phyloP scores from a whole-genome alignment of 257 asterid genomes.

The Solanum sejunctum region DNA sequence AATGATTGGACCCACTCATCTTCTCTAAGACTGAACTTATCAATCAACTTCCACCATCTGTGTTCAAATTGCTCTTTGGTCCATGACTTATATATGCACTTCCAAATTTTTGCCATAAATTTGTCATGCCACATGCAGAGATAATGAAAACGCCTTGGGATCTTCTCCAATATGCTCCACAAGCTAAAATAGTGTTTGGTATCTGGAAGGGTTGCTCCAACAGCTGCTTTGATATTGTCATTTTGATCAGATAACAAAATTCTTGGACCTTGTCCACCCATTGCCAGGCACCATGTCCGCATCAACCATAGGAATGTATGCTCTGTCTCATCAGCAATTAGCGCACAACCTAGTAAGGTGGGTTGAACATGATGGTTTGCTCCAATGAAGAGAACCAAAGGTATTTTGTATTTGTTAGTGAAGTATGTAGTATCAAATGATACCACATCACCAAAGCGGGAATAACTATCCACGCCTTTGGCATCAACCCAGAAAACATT shows the following conservation, averaged over 20 bases:
- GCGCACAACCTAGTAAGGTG: conserved; percentile 69
- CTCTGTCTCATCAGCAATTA: conserved; percentile 73
- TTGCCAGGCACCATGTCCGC: conserved; percentile 77
- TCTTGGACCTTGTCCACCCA: conserved; percentile 67
- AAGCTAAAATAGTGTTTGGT: conserved; percentile 49
- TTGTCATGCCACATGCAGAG: conserved; percentile 57
- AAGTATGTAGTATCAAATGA: conserved; percentile 61
- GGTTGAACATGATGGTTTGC: conserved; percentile 86
- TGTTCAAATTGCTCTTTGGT: conserved; percentile 60
- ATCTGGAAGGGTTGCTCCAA: conserved; percentile 36
- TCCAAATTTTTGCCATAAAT: conserved; percentile 47
- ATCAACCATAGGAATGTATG: conserved; percentile 70
- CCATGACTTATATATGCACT: conserved; percentile 65
- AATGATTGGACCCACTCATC: conserved; percentile 63
- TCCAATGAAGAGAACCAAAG: conserved; percentile 74
- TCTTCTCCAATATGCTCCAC: conserved; percentile 56
- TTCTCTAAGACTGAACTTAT: conserved; percentile 56
- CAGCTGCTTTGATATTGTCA: conserved; percentile 60
- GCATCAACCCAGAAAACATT: conserved; percentile 94
- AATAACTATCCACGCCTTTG: conserved; percentile 67
- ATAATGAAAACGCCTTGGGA: conserved; percentile 59
- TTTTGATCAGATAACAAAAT: conserved; percentile 61
- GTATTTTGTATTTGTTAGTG: conserved; percentile 51
- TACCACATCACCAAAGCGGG: conserved; percentile 59
- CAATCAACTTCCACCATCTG: conserved; percentile 81